These are phyloP conservation scores for Fusarium sp. DNA, from an alignment of 2,329 filamentous ascomycete genomes.

Conservation along the genomic window DNA sequence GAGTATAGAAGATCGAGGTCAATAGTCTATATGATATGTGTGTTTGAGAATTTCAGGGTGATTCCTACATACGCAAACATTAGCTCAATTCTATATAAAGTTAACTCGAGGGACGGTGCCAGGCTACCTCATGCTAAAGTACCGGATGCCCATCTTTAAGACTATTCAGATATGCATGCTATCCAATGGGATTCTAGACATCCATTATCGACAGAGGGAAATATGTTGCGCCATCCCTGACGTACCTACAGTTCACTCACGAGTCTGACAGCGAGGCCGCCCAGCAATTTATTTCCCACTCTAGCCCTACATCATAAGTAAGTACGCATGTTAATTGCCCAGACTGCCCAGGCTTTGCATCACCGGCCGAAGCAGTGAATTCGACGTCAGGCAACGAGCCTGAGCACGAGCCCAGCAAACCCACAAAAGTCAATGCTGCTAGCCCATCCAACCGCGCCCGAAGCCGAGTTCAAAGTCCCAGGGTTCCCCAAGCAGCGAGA, in stretches of 20 bases:
- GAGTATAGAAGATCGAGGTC: too few relatives aligned
- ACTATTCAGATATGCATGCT: constrained; percentile 1
- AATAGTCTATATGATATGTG: too few relatives aligned
- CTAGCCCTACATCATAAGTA: too few relatives aligned
- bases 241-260: constrained; percentile 8
- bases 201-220: neutral
- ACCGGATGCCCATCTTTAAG: neutral
- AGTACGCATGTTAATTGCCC: too few relatives aligned
- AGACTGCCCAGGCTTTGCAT: constrained; percentile 6
- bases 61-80: too few relatives aligned
- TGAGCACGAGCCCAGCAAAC: constrained; percentile 16
- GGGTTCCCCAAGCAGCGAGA: constrained; percentile 23
- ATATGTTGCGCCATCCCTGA: constrained; percentile 21
- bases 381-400: constrained; percentile 2
- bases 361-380: constrained; percentile 9
- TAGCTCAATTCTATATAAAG: too few relatives aligned
- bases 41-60: too few relatives aligned
- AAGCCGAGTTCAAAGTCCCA: constrained; percentile 17
- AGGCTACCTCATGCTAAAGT: neutral
- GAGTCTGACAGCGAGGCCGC: constrained; percentile 41
- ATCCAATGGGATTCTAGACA: constrained; percentile 13
- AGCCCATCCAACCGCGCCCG: neutral
- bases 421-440: constrained; percentile 1
- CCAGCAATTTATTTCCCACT: constrained; percentile 4
- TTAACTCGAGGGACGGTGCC: neutral